phyloP scores from a whole-genome alignment of 192 early-diverging fungal genomes.

The Coemansia sp. region DNA sequence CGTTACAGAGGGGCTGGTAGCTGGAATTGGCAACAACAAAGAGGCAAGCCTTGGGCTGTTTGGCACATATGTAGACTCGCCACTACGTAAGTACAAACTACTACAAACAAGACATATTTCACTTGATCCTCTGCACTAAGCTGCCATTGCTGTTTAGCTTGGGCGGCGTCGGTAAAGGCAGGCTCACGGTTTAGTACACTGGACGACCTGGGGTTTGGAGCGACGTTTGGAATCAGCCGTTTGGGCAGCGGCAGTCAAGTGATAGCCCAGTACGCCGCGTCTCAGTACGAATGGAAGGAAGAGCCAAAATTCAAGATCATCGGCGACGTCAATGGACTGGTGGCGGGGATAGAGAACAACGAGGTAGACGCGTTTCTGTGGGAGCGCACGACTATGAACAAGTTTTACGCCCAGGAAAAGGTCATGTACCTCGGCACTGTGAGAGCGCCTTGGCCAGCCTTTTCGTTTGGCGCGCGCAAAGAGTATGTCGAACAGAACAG shows the following conservation, averaged over 20 bases:
- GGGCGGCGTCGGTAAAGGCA: conserved; percentile 65
- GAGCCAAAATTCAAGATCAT: conserved; percentile 65
- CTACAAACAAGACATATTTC: neutral
- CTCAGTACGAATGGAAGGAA: conserved; percentile 56
- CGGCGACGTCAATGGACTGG: conserved; percentile 72
- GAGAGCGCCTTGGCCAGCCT: conserved; percentile 87
- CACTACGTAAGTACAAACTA: conserved; percentile 57
- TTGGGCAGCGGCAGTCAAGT: conserved; percentile 79
- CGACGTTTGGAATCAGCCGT: conserved; percentile 61
- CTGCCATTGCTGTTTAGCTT: no score
- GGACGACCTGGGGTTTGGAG: conserved; percentile 44
- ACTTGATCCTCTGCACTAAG: no score
- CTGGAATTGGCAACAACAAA: conserved; percentile 57
- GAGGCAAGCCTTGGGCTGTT: conserved; percentile 59
- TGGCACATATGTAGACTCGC: conserved; percentile 74
- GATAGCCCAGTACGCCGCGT: conserved; percentile 64
- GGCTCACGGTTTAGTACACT: conserved; percentile 42
- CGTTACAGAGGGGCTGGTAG: conserved; percentile 75
- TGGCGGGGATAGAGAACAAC: conserved; percentile 62
- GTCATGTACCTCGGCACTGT: conserved; percentile 72
- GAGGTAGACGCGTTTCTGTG: conserved; percentile 80
- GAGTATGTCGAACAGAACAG: conserved; percentile 16
- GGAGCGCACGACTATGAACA: conserved; percentile 91
- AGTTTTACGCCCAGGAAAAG: conserved; percentile 67
- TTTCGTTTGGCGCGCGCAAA: conserved; percentile 62